These are phyloP conservation scores for Mortierella sp. DNA, from an alignment of 371 early-diverging fungal species.

Conservation along the genomic window DNA sequence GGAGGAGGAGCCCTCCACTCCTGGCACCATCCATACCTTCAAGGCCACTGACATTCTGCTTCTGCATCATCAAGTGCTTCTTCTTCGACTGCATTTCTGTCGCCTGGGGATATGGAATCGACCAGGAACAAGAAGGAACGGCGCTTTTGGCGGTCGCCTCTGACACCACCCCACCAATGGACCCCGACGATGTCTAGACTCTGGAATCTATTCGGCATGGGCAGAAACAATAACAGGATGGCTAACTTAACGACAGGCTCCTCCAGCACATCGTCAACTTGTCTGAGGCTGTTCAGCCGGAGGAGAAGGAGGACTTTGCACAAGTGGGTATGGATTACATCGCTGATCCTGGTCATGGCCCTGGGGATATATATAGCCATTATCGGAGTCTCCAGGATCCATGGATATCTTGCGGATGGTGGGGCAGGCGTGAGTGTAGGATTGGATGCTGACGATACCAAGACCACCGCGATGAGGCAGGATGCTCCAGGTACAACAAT, in stretches of 20 bases:
- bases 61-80: not conserved
- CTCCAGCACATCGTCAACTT: not conserved
- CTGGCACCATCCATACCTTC: not conserved
- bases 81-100: not conserved
- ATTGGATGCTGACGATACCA: not conserved
- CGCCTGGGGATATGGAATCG: not conserved
- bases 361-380: not conserved
- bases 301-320: not conserved
- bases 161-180: not conserved
- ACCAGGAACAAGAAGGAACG: not conserved
- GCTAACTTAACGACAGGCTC: not conserved
- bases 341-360: not conserved
- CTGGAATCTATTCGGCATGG: not conserved
- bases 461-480: not conserved
- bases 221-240: not conserved
- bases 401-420: not conserved
- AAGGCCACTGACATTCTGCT: not conserved
- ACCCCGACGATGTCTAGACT: not conserved
- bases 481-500: not conserved
- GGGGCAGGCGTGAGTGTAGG: not conserved
- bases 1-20: not conserved
- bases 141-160: not conserved
- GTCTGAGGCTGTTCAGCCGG: not conserved
- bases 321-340: not conserved
- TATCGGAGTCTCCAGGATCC: not conserved